Conservation (phyloP, 1,139 yeast species). For the Candida gigantensis region DNA sequence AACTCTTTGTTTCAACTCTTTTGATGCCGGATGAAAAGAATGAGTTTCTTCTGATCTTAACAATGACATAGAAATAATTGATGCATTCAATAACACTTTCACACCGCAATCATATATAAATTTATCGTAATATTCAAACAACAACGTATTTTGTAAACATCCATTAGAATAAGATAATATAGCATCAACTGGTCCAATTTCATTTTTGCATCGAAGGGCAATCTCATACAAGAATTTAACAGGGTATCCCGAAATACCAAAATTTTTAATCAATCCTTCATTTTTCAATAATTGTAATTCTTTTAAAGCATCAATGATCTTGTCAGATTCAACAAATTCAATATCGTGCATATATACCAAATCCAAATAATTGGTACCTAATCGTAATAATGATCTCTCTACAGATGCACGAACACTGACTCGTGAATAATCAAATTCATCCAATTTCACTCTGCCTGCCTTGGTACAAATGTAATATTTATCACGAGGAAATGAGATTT, state of each 20-base stretch:
- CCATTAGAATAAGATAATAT: constrained; percentile 80
- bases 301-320: constrained; percentile 61
- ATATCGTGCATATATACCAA: constrained; percentile 86
- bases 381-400: constrained; percentile 61
- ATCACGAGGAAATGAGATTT: constrained; percentile 54
- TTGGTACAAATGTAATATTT: constrained; percentile 76
- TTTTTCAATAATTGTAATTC: constrained; percentile 60
- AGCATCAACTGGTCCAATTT: constrained; percentile 63
- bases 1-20: constrained; percentile 58
- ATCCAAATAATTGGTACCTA: constrained; percentile 70
- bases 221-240: constrained; percentile 61
- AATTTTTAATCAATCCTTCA: constrained; percentile 61
- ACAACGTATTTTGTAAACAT: constrained; percentile 73
- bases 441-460: constrained; percentile 71
- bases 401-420: constrained; percentile 63
- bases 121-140: constrained; percentile 49
- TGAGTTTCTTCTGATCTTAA: constrained; percentile 68
- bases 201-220: constrained; percentile 36
- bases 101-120: constrained; percentile 59
- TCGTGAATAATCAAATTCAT: constrained; percentile 75
- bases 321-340: constrained; percentile 66
- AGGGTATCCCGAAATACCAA: constrained; percentile 91
- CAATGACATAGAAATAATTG: constrained; percentile 87
- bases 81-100: constrained; percentile 67
- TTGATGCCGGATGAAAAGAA: constrained; percentile 78